Evolutionary conservation across 306 rosid genomes (phyloP).

Genomic region (Hippophae tibetana): DNA sequence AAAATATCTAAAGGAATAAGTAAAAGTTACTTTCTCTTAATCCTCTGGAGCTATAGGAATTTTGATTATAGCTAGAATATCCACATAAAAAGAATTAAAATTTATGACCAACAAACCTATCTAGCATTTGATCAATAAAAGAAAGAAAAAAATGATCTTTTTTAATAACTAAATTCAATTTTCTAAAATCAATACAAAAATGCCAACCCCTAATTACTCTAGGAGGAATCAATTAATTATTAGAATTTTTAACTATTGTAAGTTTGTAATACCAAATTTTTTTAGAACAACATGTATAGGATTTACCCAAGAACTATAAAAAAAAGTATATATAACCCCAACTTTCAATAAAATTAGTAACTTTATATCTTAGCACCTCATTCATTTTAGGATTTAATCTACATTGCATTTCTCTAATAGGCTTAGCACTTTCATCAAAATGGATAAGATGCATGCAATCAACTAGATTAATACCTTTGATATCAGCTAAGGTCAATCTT

Average conservation of each 20-base stretch:
- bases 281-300: not conserved
- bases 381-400: constrained; percentile 1
- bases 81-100: too few species aligned
- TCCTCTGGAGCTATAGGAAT: too few species aligned
- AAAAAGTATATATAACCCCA: not conserved
- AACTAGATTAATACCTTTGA: constrained; percentile 1
- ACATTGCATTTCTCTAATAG: not conserved
- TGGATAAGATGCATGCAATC: not conserved
- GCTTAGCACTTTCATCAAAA: not conserved
- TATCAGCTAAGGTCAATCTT: not conserved
- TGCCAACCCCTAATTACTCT: not conserved
- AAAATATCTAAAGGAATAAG: too few species aligned
- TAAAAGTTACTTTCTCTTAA: too few species aligned
- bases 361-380: not conserved
- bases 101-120: too few species aligned
- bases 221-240: not conserved
- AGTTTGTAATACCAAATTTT: not conserved
- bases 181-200: too few species aligned
- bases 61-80: too few species aligned
- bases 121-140: too few species aligned
- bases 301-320: not conserved
- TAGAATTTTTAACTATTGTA: not conserved
- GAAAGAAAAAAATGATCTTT: too few species aligned
- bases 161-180: too few species aligned
- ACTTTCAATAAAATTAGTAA: not conserved